Base-by-base conservation (phyloP, 2,329 filamentous ascomycete species). In the Neospermospora avenae region DNA sequence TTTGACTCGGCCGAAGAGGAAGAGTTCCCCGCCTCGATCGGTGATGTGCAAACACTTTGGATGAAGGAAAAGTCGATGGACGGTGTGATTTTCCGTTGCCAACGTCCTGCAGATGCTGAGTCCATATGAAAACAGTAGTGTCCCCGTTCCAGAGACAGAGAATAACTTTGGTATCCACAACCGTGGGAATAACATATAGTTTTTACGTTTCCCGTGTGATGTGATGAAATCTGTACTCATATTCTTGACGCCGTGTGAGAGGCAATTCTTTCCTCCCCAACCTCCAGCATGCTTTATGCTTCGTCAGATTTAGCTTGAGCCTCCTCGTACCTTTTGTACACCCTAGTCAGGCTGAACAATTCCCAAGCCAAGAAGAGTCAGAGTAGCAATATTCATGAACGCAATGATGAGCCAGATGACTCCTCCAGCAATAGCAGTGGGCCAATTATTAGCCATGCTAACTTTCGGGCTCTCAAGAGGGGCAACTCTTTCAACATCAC, bases 391-490 rank as follows among this genome's bases (percentile, higher is more conserved):
- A 69, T 93, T 92, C 86, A 93, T 88, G 4, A 88, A 77, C 0
- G 86, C 82, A 70, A 95, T 89, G 28, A 91, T 74, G 1, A 87
- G 63, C 90, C 90, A 95, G 46, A 93, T 82, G 2, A 85, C 14
- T 0, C 83, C 74, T 1, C 81, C 82, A 59, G 90, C 64, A 0
- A 75, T 72, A 0, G 81, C 77, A 5, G 84, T 80, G 51, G 84
- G 74, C 82, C 87, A 88, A 35, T 83, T 79, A 69, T 93, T 93
- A 34, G 83, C 79, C 88, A 93, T 90, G 51, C 60, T 60, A 16
- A 66, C 66, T 61, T 25, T 65, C 64, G 14, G 57, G 52, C 5
- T 64, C 62, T 2, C 64, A 56, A 2, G 74, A 56, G 2, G 74
- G 72, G 41, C 69, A 67, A 35, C 73, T 71, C 41, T 65, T 69